Evolutionary conservation across 805 yeast species (phyloP).

Genomic region (Schizosaccharomyces japonicus): DNA sequence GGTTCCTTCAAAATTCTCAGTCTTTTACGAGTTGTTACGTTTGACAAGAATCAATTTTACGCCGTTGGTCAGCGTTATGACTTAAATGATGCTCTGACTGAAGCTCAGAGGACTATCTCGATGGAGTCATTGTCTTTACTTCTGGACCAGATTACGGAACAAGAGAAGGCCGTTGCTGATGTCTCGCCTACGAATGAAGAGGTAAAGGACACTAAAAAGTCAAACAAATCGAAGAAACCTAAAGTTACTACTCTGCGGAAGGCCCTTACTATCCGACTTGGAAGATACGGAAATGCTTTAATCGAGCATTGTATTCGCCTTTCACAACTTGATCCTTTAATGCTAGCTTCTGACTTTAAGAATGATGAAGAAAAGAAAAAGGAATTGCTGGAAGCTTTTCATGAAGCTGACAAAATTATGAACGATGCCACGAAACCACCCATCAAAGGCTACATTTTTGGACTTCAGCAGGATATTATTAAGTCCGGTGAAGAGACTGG

Average conservation of each 20-base stretch:
- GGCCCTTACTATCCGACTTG: background rate
- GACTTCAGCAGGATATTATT: constrained; percentile 27
- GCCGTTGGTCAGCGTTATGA: constrained; percentile 55
- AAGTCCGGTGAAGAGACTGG: constrained; percentile 18
- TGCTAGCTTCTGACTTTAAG: background rate
- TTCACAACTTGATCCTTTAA: background rate
- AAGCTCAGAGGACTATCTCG: constrained; percentile 24
- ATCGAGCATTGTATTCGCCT: constrained; percentile 3
- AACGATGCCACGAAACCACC: constrained; percentile 13
- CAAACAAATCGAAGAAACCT: constrained; percentile 4
- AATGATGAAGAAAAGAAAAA: background rate
- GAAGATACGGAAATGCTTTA: background rate
- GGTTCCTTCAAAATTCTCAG: constrained; percentile 41
- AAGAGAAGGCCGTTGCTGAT: background rate
- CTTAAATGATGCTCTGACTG: constrained; percentile 22
- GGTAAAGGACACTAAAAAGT: background rate
- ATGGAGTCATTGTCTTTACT: constrained; percentile 3
- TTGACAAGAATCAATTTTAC: constrained; percentile 35
- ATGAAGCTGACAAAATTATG: constrained; percentile 1
- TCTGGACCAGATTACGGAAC: background rate
- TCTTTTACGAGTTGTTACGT: constrained; percentile 52
- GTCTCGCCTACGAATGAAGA: background rate
- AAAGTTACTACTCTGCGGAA: background rate
- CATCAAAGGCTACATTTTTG: constrained; percentile 36
- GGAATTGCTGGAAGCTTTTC: background rate